Conservation (phyloP, 2,329 filamentous ascomycete genomes). For the Fusarium ramigenum region DNA sequence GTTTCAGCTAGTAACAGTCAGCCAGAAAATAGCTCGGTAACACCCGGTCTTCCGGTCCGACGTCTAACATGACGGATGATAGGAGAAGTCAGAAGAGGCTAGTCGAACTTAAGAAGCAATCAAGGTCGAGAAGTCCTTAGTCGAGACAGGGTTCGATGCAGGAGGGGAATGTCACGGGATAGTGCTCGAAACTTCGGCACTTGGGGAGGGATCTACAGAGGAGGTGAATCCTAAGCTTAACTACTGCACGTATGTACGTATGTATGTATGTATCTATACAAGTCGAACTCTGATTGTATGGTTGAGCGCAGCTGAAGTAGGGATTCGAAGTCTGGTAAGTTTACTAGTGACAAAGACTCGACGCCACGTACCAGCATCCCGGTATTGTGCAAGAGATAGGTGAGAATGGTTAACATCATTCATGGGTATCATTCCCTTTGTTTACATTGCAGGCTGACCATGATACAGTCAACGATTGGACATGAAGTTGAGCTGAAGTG, state of each 20-base stretch:
- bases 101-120: background rate
- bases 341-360: background rate
- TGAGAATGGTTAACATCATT: background rate
- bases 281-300: background rate
- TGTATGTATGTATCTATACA: background rate
- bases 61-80: background rate
- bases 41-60: slow-evolving; percentile 13
- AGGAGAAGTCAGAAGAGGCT: background rate
- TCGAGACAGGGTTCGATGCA: slow-evolving; percentile 21
- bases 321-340: slow-evolving; percentile 4
- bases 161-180: slow-evolving; percentile 33
- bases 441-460: background rate
- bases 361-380: slow-evolving; percentile 9
- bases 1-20: slow-evolving; percentile 13
- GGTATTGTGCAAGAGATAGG: background rate
- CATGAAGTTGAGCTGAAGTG: background rate
- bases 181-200: slow-evolving; percentile 15
- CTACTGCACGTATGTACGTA: background rate
- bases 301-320: slow-evolving; percentile 3
- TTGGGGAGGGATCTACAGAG: slow-evolving; percentile 19
- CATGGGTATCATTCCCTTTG: background rate
- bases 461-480: background rate
- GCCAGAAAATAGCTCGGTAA: background rate
- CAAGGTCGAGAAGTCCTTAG: background rate
- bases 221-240: background rate